These are phyloP conservation scores for Cercospora nicotianae DNA, from an alignment of 2,329 filamentous ascomycete genomes.

Conservation along the genomic window DNA sequence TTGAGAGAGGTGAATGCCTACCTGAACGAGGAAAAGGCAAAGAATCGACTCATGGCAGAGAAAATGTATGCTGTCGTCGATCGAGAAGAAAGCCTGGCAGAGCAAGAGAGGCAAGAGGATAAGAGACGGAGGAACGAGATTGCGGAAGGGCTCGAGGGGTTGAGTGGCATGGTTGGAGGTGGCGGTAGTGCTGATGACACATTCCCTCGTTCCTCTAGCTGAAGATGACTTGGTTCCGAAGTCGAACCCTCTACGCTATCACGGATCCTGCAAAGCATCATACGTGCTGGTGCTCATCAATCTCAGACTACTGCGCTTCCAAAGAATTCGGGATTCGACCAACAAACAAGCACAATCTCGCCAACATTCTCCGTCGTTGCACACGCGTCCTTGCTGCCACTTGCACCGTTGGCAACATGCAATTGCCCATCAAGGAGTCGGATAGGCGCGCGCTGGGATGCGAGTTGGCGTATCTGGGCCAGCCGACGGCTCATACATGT, in stretches of 20 bases:
- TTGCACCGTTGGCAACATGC: not conserved
- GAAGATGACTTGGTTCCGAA: not conserved
- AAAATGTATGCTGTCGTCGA: slow-evolving; percentile 52
- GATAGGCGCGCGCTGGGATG: not conserved
- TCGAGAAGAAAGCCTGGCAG: slow-evolving; percentile 48
- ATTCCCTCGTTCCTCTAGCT: not conserved
- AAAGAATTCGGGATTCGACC: not conserved
- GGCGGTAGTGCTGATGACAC: not conserved
- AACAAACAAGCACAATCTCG: not conserved
- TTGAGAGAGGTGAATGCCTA: not conserved
- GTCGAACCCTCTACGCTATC: not conserved
- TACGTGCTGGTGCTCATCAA: not conserved
- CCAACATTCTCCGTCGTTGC: not conserved
- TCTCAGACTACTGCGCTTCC: not conserved
- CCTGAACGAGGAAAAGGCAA: slow-evolving; percentile 33
- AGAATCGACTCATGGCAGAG: slow-evolving; percentile 38
- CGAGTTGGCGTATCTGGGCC: not conserved
- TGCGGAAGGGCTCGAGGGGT: not conserved
- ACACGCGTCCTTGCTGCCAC: not conserved
- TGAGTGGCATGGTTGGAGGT: slow-evolving; percentile 10
- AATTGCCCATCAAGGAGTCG: not conserved
- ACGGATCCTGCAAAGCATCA: not conserved
- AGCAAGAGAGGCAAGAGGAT: slow-evolving; percentile 38
- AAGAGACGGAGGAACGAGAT: not conserved
- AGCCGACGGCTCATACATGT: not conserved